Evolutionary conservation across 805 yeast species (phyloP).

Genomic region (Cyberlindnera xylosilytica): DNA sequence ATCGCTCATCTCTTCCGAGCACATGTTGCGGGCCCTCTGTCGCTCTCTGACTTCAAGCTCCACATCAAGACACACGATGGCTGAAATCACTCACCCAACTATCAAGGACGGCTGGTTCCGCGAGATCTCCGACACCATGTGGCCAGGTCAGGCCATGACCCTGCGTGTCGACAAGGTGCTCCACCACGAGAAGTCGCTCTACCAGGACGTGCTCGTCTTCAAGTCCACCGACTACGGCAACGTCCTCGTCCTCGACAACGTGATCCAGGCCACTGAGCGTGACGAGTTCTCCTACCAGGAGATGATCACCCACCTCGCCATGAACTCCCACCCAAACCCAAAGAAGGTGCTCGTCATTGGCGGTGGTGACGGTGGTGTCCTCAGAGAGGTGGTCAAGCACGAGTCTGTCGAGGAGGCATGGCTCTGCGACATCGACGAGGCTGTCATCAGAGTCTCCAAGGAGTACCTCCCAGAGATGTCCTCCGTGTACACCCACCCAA

Average conservation of each 20-base stretch:
- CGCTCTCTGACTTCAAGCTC: too few relatives aligned
- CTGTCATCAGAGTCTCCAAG: constrained; percentile 84
- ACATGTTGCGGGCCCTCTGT: too few relatives aligned
- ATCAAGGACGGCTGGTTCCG: constrained; percentile 90
- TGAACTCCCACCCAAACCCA: constrained; percentile 93
- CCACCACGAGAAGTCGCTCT: constrained; percentile 80
- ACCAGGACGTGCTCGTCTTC: constrained; percentile 92
- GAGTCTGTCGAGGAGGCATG: constrained; percentile 81
- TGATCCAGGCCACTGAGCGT: constrained; percentile 93
- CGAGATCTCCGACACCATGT: constrained; percentile 91
- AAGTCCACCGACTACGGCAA: constrained; percentile 93
- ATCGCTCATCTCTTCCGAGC: too few relatives aligned
- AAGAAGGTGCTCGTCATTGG: constrained; percentile 93
- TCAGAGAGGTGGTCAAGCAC: constrained; percentile 92
- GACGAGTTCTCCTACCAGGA: constrained; percentile 98
- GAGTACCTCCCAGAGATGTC: constrained; percentile 87
- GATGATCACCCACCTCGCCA: constrained; percentile 92
- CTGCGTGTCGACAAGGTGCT: constrained; percentile 82
- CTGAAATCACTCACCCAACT: constrained; percentile 41
- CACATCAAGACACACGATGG: constrained; percentile 25
- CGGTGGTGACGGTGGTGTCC: constrained; percentile 99
- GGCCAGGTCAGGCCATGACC: constrained; percentile 99
- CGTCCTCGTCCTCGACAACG: constrained; percentile 91
- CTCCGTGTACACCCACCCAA: constrained; percentile 78
- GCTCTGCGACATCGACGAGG: constrained; percentile 93